Percentiles rank a stretch among this genome's conserved stretches.
phyloP scores from a whole-genome alignment of 768 basidiomycete genomes.

The Lanmaoa rubissima region DNA sequence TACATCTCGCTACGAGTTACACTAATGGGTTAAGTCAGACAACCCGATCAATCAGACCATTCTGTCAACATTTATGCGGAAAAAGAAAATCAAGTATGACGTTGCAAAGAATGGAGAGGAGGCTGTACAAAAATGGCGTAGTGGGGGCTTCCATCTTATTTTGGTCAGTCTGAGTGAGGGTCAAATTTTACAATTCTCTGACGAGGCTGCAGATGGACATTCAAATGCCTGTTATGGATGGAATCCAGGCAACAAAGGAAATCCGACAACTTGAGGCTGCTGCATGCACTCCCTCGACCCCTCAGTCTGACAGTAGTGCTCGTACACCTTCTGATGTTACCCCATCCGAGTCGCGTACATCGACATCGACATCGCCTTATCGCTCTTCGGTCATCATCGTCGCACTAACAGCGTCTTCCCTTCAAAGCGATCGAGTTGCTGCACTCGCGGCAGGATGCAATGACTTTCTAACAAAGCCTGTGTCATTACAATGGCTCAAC shows the following conservation, averaged over 20 bases:
- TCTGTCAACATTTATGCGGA: slow-evolving; percentile 93
- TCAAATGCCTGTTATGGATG: slow-evolving; percentile 99
- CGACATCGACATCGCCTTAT: slow-evolving; percentile 65
- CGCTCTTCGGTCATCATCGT: slow-evolving; percentile 97
- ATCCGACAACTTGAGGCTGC: slow-evolving; percentile 84
- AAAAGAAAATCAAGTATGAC: slow-evolving; percentile 93
- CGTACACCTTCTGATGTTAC: slow-evolving; percentile 55
- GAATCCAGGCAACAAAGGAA: slow-evolving; percentile 95
- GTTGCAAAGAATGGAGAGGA: slow-evolving; percentile 94
- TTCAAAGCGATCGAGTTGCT: slow-evolving; percentile 92
- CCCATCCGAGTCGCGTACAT: slow-evolving; percentile 45
- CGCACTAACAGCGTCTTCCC: slow-evolving; percentile 93
- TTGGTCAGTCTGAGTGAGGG: slow-evolving; percentile 54
- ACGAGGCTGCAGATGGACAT: slow-evolving; percentile 88
- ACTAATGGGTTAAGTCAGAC: slow-evolving; percentile 50
- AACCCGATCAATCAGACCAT: slow-evolving; percentile 99
- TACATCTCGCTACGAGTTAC: neutral
- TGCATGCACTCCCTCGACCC: slow-evolving; percentile 67
- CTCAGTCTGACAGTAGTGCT: slow-evolving; percentile 48
- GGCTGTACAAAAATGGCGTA: slow-evolving; percentile 93
- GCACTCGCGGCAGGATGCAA: slow-evolving; percentile 99
- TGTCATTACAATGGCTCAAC: slow-evolving; percentile 92
- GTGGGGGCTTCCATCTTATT: slow-evolving; percentile 92
- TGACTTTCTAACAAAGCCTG: slow-evolving; percentile 97
- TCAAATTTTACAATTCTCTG: slow-evolving; percentile 3